Evolutionary conservation across 805 yeast genomes (phyloP).

Genomic region (Candida krabiensis): DNA sequence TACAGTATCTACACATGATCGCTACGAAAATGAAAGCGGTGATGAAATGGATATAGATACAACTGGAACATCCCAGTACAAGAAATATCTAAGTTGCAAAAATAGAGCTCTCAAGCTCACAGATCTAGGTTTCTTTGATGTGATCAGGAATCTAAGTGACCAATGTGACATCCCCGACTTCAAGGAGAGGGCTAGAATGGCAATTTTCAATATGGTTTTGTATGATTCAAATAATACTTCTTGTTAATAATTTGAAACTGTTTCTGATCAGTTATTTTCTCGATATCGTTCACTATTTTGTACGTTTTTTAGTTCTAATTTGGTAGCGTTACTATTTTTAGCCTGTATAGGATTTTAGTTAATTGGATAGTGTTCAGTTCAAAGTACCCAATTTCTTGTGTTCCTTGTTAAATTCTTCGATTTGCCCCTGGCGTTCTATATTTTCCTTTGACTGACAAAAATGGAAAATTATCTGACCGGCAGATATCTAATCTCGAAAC

Average conservation of each 20-base stretch:
- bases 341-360: too few species aligned
- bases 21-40: constrained; percentile 7
- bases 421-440: background rate
- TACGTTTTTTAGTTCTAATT: too few species aligned
- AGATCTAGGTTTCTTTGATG: constrained; percentile 42
- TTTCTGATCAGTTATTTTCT: too few species aligned
- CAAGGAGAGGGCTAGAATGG: constrained; percentile 48
- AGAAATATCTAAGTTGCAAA: constrained; percentile 21
- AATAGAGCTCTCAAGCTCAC: constrained; percentile 38
- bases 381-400: too few species aligned
- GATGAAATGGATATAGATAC: constrained; percentile 17
- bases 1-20: constrained; percentile 14
- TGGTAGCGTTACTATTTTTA: too few species aligned
- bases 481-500: too few species aligned
- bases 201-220: constrained; percentile 38
- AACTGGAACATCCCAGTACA: constrained; percentile 9
- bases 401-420: too few species aligned
- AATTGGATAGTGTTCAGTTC: too few species aligned
- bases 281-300: background rate
- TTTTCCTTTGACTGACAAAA: background rate
- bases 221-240: constrained; percentile 22
- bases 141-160: constrained; percentile 32
- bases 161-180: constrained; percentile 40
- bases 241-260: too few species aligned
- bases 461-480: too few species aligned